Evolutionary conservation across 495 filamentous ascomycete species (phyloP), one percentile per base, ranked within the genome.

Genomic region (Aspergillus ostianus): DNA sequence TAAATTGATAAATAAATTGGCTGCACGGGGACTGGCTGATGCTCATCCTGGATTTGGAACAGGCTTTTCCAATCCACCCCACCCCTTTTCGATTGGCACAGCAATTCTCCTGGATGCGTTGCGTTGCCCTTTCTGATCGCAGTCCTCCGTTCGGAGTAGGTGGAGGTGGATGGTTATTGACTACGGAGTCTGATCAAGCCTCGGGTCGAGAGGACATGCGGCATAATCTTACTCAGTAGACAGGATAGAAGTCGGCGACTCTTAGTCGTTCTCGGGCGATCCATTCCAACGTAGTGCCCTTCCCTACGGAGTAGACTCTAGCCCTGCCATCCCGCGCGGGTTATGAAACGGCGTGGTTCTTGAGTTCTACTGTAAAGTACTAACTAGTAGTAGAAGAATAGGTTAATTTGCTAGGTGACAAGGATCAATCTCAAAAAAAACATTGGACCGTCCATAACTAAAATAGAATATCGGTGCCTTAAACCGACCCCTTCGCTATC

Each of bases 291-390:
- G 54, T 59, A 41, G 50, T 30, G 47, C 47, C 21, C 53, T 53
- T 58, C 4, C n/a, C n/a, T n/a, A n/a, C n/a, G n/a, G n/a, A n/a
- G n/a, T n/a, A n/a, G n/a, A n/a, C n/a, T 26, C 57, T 57, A 55
- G 60, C 51, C 51, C 32, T 62, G 55, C 30, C 56, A 56, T 63
- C 53, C 52, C 46, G 55, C 36, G 47, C 52, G 56, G 7, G 12
- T 27, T 47, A 36, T 59, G 56, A 55, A 56, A 59, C 56, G 55
- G 52, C 47, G 51, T 63, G 48, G 56, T 59, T 63, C 47, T 59
- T n/a, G 26, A 59, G 56, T 36, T 44, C 26, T 2, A 46, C n/a
- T n/a, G n/a, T n/a, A 46, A 10, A 21, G 19, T n/a, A n/a, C n/a
- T n/a, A n/a, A n/a, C n/a, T n/a, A n/a, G 2, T 17, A 48, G 36